phyloP scores from a whole-genome alignment of 2,329 filamentous ascomycete genomes.

The Ophiosphaerella narmari region DNA sequence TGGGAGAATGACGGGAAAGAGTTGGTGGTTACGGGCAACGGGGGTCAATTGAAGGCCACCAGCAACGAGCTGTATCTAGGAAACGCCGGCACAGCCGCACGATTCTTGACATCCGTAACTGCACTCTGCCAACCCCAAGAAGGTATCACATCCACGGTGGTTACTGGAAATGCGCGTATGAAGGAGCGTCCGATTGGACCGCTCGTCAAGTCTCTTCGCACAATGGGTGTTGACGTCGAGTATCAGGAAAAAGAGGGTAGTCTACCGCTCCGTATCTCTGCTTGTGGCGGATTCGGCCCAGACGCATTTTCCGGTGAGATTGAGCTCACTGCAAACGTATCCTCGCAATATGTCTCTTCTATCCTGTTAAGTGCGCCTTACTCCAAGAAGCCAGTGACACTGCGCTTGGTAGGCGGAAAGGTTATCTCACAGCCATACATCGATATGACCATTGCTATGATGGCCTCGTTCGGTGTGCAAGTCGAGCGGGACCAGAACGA shows the following conservation, averaged over 20 bases:
- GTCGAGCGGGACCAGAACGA: conserved; percentile 78
- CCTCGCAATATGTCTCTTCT: conserved; percentile 98
- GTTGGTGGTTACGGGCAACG: conserved; percentile 85
- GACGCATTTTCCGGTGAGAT: conserved; percentile 77
- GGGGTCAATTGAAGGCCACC: conserved; percentile 80
- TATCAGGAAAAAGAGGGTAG: conserved; percentile 85
- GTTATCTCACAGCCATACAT: conserved; percentile 97
- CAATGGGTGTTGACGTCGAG: conserved; percentile 84
- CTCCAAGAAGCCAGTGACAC: conserved; percentile 88
- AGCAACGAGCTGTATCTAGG: conserved; percentile 83
- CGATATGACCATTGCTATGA: conserved; percentile 99
- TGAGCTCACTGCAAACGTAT: conserved; percentile 90
- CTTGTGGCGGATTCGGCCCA: conserved; percentile 62
- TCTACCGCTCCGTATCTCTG: conserved; percentile 80
- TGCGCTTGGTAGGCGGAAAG: conserved; percentile 91
- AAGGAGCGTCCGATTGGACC: conserved; percentile 93
- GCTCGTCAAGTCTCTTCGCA: conserved; percentile 84
- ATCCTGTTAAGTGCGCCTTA: conserved; percentile 97
- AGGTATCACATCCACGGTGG: conserved; percentile 68
- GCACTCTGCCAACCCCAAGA: conserved; percentile 74
- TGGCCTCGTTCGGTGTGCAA: conserved; percentile 84
- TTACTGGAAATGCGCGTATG: conserved; percentile 96
- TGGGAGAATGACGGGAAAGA: conserved; percentile 97
- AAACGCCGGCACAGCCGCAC: conserved; percentile 93
- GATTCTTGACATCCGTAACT: conserved; percentile 91